Evolutionary conservation across 2,329 filamentous ascomycete species (phyloP), one percentile per base, ranked within the genome.

Genomic region (Diaporthe helianthi): DNA sequence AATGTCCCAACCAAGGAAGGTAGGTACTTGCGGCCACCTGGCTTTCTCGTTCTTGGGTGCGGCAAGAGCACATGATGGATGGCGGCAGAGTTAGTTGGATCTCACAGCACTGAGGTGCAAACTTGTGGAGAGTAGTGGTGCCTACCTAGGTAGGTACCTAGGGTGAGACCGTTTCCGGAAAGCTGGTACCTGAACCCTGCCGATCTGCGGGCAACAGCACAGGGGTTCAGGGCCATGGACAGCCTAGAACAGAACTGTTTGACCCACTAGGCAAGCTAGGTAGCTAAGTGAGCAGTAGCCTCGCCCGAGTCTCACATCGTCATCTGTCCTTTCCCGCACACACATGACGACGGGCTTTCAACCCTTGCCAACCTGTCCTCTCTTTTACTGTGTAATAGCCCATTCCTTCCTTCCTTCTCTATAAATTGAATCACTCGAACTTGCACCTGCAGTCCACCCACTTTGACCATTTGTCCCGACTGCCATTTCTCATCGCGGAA

Each of bases 251-350:
- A 53, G 31, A 7, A 65, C 33, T 24, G 47, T 33, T n/a, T 26
- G 38, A n/a, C 33, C 61, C 47, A 44, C 41, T 49, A 63, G n/a
- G 29, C 58, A 63, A 36, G 58, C 44, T 49, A 33, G 38, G n/a
- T n/a, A n/a, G n/a, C n/a, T n/a, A n/a, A n/a, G n/a, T n/a, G 47
- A 63, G 58, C 58, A 63, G 41, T 36, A 63, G 44, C 58, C 44
- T 63, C 29, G 44, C 44, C 41, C 41, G 29, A 49, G n/a, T 29
- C 22, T 46, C 36, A 33, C 55, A 29, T 63, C 67, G 67, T 69
- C 67, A 69, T 69, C 60, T 69, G 67, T 65, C 67, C 67, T 69
- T 64, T 65, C 67, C n/a, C 24, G 9, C 19, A 58, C 26, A 24
- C 29, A 49, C 19, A n/a, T 1, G 36, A 47, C 19, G 2, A 31